A percentile compares a stretch with the other conserved stretches of the same genome.
phyloP scores from a whole-genome alignment of 1,139 yeast genomes.

The Saccharomyces hybrid region DNA sequence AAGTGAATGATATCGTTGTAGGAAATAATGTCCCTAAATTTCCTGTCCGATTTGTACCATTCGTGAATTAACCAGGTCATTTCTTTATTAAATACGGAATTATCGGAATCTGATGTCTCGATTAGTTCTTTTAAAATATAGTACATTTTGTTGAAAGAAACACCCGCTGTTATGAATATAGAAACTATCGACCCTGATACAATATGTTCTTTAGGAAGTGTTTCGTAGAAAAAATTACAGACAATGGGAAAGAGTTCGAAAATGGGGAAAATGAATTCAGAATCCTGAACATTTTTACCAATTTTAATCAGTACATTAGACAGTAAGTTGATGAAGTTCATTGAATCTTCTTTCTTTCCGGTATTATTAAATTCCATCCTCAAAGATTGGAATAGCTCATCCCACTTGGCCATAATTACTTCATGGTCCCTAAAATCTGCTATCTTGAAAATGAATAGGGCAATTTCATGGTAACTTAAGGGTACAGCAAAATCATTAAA shows the following conservation, averaged over 20 bases:
- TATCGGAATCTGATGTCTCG: conserved; percentile 51
- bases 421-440: conserved; percentile 74
- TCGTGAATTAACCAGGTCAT: conserved; percentile 53
- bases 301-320: conserved; percentile 38
- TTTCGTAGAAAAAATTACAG: conserved; percentile 29
- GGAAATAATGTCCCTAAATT: conserved; percentile 47
- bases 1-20: conserved; percentile 23
- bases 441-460: conserved; percentile 67
- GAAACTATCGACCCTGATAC: conserved; percentile 53
- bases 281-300: conserved; percentile 44
- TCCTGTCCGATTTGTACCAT: conserved; percentile 61
- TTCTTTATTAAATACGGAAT: conserved; percentile 42
- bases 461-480: conserved; percentile 75
- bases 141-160: conserved; percentile 61
- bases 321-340: conserved; percentile 32
- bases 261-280: conserved; percentile 76
- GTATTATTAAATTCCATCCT: conserved; percentile 22
- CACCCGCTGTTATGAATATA: conserved; percentile 69
- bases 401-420: conserved; percentile 67
- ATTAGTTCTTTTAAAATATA: conserved; percentile 58
- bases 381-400: conserved; percentile 44
- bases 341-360: conserved; percentile 25
- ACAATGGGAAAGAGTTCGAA: conserved; percentile 58
- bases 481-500: conserved; percentile 87
- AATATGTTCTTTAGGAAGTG: conserved; percentile 36